Percentiles rank a stretch among this genome's conserved stretches.
These are phyloP conservation scores for Parafenestella ontariensis DNA, from an alignment of 2,329 filamentous ascomycete species.

Conservation along the genomic window DNA sequence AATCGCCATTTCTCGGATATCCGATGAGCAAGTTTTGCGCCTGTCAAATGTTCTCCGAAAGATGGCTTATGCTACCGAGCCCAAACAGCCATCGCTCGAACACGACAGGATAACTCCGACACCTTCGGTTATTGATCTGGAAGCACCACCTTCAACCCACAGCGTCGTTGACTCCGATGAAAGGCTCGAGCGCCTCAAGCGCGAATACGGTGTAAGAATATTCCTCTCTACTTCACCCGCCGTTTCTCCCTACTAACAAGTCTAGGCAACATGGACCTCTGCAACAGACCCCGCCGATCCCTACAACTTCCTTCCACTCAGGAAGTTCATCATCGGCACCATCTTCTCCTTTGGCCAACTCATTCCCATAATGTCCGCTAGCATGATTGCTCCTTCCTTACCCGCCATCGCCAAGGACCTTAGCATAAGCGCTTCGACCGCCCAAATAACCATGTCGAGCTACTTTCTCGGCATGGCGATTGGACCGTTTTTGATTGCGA, in stretches of 20 bases:
- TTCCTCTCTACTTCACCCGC: background rate
- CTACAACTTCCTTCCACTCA: constrained; percentile 37
- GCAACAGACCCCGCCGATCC: constrained; percentile 39
- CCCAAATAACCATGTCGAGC: constrained; percentile 14
- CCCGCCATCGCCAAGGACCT: constrained; percentile 15
- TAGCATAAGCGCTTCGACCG: constrained; percentile 10
- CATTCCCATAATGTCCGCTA: constrained; percentile 22
- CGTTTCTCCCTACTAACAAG: background rate
- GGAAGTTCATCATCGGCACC: constrained; percentile 22
- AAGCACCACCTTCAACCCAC: background rate
- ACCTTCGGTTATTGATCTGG: background rate
- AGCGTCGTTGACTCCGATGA: background rate
- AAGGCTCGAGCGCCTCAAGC: background rate
- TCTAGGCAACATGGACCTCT: background rate
- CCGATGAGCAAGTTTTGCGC: background rate
- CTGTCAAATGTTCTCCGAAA: background rate
- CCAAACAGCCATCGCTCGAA: background rate
- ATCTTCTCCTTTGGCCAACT: constrained; percentile 19
- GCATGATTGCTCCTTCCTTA: constrained; percentile 20
- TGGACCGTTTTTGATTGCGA: constrained; percentile 15
- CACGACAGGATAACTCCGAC: background rate
- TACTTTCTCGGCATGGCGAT: constrained; percentile 23
- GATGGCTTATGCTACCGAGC: background rate
- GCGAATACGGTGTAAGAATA: background rate
- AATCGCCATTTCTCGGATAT: background rate